A percentile compares a stretch with the other conserved stretches of the same genome.
phyloP scores from a whole-genome alignment of 495 filamentous ascomycete species.

The Lasiosphaeria miniovina region DNA sequence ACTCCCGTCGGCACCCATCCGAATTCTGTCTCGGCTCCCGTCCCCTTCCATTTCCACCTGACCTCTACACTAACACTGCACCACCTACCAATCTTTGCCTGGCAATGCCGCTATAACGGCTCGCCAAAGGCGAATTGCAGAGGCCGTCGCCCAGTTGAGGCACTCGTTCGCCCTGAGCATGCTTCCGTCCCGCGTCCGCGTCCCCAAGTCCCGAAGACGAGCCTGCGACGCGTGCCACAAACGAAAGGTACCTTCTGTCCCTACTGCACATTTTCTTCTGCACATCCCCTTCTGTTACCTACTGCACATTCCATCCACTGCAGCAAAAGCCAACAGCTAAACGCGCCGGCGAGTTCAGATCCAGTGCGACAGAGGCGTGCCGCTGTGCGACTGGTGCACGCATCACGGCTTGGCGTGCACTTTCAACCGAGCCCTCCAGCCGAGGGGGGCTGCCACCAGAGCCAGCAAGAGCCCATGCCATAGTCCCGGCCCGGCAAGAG shows the following conservation, averaged over 20 bases:
- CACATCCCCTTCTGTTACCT: neutral
- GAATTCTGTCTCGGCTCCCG: no score
- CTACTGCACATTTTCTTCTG: neutral
- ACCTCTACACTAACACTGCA: no score
- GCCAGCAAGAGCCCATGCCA: no score
- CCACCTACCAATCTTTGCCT: no score
- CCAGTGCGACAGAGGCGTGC: conserved; percentile 45
- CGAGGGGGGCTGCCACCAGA: conserved; percentile 22
- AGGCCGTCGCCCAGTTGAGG: no score
- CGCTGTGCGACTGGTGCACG: conserved; percentile 52
- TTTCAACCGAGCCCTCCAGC: conserved; percentile 39
- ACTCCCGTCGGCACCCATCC: no score
- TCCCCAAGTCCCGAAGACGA: conserved; percentile 17
- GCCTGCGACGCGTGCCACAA: conserved; percentile 53
- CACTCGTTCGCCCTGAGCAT: no score
- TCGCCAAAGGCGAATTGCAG: no score
- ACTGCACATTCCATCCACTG: neutral
- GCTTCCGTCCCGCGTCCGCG: no score
- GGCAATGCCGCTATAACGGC: no score
- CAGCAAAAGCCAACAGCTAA: neutral
- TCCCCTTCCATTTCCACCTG: no score
- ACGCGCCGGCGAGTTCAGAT: conserved; percentile 34
- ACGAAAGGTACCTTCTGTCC: conserved; percentile 38
- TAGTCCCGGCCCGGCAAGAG: no score
- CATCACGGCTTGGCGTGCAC: conserved; percentile 51